phyloP scores from a whole-genome alignment of 495 filamentous ascomycete genomes.

The Aspergillus nanangensis region DNA sequence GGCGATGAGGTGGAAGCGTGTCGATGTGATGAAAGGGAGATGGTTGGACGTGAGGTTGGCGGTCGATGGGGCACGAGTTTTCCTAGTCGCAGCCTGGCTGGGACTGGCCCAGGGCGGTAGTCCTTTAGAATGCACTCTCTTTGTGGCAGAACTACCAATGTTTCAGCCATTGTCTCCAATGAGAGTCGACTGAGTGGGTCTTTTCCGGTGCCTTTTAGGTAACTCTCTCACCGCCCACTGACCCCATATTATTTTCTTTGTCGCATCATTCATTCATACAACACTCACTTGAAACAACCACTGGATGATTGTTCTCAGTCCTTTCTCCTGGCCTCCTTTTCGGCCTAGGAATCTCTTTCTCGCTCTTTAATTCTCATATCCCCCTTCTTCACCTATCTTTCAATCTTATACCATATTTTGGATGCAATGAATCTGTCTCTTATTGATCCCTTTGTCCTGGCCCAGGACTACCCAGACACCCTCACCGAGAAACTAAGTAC shows the following conservation, averaged over 20 bases:
- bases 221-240: conserved; percentile 16
- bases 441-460: conserved; percentile 76
- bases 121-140: not conserved
- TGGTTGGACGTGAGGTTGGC: conserved; percentile 38
- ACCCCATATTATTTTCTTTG: conserved; percentile 8
- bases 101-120: conserved; percentile 19
- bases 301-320: conserved; percentile 27
- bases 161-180: too few relatives aligned
- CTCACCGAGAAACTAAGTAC: conserved; percentile 80
- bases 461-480: conserved; percentile 91
- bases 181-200: conserved; percentile 1
- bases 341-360: conserved; percentile 18
- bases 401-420: not conserved
- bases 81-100: conserved; percentile 29
- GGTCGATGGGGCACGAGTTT: conserved; percentile 45
- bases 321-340: conserved; percentile 24
- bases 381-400: conserved; percentile 3
- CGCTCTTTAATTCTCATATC: not conserved
- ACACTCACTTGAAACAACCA: not conserved
- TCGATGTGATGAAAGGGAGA: conserved; percentile 41
- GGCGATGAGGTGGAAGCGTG: conserved; percentile 28
- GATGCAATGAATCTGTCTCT: conserved; percentile 71
- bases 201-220: not conserved
- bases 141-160: too few relatives aligned
- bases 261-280: conserved; percentile 2